Base-by-base conservation (phyloP, 352 stramenopile species). In the Phytophthora citricola region DNA sequence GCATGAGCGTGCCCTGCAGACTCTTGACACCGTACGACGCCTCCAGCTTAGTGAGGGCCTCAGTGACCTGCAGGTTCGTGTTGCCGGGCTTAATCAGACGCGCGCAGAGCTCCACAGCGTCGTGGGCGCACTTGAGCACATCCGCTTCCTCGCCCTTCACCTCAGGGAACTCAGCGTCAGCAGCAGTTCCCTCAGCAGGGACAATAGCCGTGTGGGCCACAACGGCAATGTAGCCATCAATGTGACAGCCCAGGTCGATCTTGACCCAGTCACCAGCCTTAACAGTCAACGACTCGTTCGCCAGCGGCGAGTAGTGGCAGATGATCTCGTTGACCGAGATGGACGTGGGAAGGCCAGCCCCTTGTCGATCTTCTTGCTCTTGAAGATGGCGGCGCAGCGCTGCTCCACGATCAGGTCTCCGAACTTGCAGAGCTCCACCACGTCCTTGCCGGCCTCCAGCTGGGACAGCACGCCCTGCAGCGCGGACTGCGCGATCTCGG, bases 161-260 rank as follows among this genome's bases (percentile, higher is more conserved):
- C 52, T 89, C 78, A 1, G 87, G 83, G 67, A 91, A 88, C 31
- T 71, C 61, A 7, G 72, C 50, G 32, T 89, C 81, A 17, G 78
- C 73, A 7, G 85, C 89, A n/a, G 69, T 69, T 12, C 83, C 85
- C 40, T 96, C 84, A 9, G 83, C 83, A 3, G 84, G 85, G n/a
- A 99, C 96, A 26, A 99, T 91, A 20, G 93, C 78, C 43, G 98
- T 99, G 85, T 99, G 98, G 8, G 97, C 98, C 11, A 97, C 97
- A 7, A 99, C 94, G 17, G 98, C 97, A 69, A 99, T 98, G 90
- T 98, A 99, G 59, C 98, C 98, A 74, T 99, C 98, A 72, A 99
- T 98, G 89, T 99, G 98, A 78, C 97, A 99, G 53, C 98, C 98
- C 43, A 99, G 75, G 86, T 99, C 98, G 65, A 96, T 94, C 76